Evolutionary conservation across 352 stramenopile genomes (phyloP), one percentile per base, ranked within the genome.

Genomic region (Globisporangium middletonii): DNA sequence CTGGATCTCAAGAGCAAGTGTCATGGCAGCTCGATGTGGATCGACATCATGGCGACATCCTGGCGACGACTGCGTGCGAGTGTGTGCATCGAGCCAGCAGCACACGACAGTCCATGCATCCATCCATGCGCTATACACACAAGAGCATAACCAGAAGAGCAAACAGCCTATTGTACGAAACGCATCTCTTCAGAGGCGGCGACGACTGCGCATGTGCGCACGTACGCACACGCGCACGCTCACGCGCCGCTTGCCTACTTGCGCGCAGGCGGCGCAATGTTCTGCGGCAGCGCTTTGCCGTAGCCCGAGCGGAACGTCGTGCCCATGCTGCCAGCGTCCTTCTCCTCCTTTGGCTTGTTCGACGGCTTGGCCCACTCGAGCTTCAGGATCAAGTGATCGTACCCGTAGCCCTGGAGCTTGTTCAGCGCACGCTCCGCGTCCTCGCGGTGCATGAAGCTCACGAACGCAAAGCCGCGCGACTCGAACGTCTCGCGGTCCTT

Each of bases 341-440:
- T 79, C 58, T 78, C 64, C 27, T 83, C 65, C 27, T 75, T 75
- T 30, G 75, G 78, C 77, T 90, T 97, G 85, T 78, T 96, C 59
- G 86, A 94, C 7, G 97, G 97, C 86, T 98, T 97, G 57, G 97
- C 97, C 96, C 96, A 99, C 81, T 99, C 97, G 57, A 99, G 83
- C 86, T 99, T 99, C 58, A 99, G 83, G 77, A 99, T 99, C 72
- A 99, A 87, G 80, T 99, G 97, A 77, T 99, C 96, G 72, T 99
- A 99, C 52, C 97, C 97, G 79, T 97, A 98, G 51, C 97, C 97
- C 69, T 95, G 83, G 50, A 99, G 78, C 67, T 97, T 97, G 62
- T 98, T 84, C 86, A 99, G 97, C 27, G 97, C 97, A 63, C 80
- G 79, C 67, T 97, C 89, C 1, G 97, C 97, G 76, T 99, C 96